Percentiles rank a stretch among this genome's conserved stretches.
Evolutionary conservation across 768 basidiomycete genomes (phyloP).

Genomic region (Tulasnella sp.): DNA sequence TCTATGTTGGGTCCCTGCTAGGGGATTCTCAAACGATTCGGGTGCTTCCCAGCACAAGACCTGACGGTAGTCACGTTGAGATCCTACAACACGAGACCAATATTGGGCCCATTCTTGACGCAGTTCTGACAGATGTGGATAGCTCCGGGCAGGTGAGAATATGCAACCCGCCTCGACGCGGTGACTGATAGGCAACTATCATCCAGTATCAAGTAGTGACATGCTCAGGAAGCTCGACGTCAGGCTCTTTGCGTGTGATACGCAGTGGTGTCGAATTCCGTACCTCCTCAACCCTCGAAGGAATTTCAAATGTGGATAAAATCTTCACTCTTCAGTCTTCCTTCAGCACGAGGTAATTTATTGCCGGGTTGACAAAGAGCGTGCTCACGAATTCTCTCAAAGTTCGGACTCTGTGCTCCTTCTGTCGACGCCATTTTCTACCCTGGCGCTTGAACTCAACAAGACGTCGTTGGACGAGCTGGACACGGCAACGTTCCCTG

Average conservation of each 20-base stretch:
- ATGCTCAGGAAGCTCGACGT: constrained; percentile 68
- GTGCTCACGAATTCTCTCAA: constrained; percentile 13
- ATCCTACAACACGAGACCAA: constrained; percentile 58
- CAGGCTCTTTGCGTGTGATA: constrained; percentile 64
- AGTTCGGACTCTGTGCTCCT: constrained; percentile 35
- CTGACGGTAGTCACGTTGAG: constrained; percentile 40
- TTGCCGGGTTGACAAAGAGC: constrained; percentile 19
- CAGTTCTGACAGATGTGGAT: constrained; percentile 59
- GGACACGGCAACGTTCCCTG: constrained; percentile 26
- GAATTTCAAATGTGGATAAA: constrained; percentile 41
- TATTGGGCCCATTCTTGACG: constrained; percentile 74
- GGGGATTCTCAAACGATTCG: constrained; percentile 70
- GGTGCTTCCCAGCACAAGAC: constrained; percentile 32
- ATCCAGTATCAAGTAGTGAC: constrained; percentile 66
- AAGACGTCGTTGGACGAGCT: constrained; percentile 31
- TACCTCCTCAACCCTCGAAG: constrained; percentile 46
- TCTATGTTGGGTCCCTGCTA: constrained; percentile 71
- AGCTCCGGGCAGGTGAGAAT: constrained; percentile 48
- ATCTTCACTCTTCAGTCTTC: constrained; percentile 48
- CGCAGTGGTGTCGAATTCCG: constrained; percentile 73
- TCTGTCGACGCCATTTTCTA: constrained; percentile 45
- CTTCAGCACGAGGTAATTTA: constrained; percentile 30
- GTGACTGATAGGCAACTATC: neutral
- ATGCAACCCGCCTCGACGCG: neutral
- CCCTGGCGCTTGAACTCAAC: constrained; percentile 43